Evolutionary conservation across 1,139 yeast genomes (phyloP), one percentile per base, ranked within the genome.

Genomic region (Lodderomyces theae): DNA sequence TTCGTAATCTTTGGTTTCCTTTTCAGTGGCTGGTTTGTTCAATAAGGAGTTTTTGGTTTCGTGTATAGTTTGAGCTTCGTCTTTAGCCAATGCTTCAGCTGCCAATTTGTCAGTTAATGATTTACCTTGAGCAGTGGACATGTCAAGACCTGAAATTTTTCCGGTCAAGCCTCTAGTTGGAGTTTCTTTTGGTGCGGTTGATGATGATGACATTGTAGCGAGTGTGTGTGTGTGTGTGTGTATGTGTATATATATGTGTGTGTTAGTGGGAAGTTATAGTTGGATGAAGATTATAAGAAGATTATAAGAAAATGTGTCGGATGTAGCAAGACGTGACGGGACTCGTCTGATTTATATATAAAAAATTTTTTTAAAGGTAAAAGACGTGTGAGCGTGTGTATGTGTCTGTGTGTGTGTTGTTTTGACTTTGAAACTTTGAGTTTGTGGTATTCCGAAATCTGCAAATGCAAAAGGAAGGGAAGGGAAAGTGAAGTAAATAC

Each of bases 161-260:
- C 74, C 74, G 40, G 77, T 70, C 60, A 72, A 69, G 34, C 77
- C 77, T 60, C 62, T 66, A 46, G 77, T 72, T 46, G 77, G 77
- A 22, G 77, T 72, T 63, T 72, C 69, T 64, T 70, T 66, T 38
- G 75, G 66, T 74, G 66, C 22, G 8, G 22, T 66, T 24, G 26
- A 28, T 47, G 32, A 35, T 15, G 39, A 36, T 26, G 44, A 40
- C 46, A 39, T 42, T 34, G n/a, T n/a, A n/a, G n/a, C n/a, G n/a
- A n/a, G n/a, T n/a, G n/a, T 32, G 22, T 26, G 16, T 10, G 21
- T 8, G 17, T 32, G 16, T 12, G 25, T 25, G n/a, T n/a, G n/a
- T 8, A 15, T n/a, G 12, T 13, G 34, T 19, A 6, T 4, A 12
- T n/a, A 16, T 5, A n/a, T 21, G 8, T 21, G 5, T 25, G 15